These are phyloP conservation scores for Citrullus mucosospermus DNA, from an alignment of 306 rosid genomes.

Conservation along the genomic window DNA sequence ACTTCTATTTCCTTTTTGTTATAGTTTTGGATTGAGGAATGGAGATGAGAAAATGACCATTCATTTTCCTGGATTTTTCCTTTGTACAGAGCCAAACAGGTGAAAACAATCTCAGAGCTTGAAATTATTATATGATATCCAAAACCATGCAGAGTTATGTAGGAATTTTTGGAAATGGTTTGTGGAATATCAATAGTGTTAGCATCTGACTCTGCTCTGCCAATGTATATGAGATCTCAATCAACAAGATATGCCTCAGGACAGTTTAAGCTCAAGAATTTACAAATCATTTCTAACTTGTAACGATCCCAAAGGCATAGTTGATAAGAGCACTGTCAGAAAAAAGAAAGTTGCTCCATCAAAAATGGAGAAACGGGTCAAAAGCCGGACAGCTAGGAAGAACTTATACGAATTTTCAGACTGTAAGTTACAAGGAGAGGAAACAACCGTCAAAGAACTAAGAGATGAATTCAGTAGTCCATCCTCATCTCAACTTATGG, in stretches of 20 bases:
- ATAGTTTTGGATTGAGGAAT: neutral
- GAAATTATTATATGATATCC: neutral
- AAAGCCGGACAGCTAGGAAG: constrained; percentile 26
- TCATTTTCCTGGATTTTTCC: neutral
- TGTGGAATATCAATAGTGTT: neutral
- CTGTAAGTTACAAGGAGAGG: neutral
- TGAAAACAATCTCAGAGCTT: neutral
- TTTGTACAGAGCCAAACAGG: neutral
- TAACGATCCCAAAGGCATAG: constrained; percentile 83
- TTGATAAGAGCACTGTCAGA: constrained; percentile 50
- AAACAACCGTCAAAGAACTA: constrained; percentile 12
- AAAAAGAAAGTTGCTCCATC: constrained; percentile 34
- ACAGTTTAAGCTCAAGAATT: constrained; percentile 42
- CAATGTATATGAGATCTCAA: constrained; percentile 21
- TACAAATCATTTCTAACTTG: constrained; percentile 77
- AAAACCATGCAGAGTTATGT: constrained; percentile 4
- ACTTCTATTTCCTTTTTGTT: neutral
- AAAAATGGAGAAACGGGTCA: constrained; percentile 40
- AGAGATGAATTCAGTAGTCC: constrained; percentile 23
- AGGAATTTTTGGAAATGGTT: neutral
- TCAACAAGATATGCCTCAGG: constrained; percentile 49
- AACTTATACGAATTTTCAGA: constrained; percentile 10
- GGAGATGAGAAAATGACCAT: neutral
- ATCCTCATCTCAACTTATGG: constrained; percentile 58
- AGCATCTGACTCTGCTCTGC: neutral